Conservation (phyloP, 2,329 filamentous ascomycete genomes). For the Xylariaceae sp. region DNA sequence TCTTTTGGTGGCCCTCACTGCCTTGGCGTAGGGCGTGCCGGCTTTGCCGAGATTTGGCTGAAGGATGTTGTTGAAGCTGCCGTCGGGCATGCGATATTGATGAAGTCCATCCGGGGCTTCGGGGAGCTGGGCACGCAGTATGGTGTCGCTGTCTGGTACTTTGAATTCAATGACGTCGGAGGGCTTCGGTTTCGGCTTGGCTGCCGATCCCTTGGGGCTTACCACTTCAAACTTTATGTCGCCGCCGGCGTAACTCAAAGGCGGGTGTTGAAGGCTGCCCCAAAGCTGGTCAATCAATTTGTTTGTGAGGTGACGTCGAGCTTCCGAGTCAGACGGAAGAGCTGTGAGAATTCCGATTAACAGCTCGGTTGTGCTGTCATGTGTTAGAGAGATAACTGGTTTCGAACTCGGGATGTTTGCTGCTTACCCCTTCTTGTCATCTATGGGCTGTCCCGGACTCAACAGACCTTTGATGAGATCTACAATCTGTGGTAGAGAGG, state of each 20-base stretch:
- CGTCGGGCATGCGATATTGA: slow-evolving; percentile 37
- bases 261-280: slow-evolving; percentile 52
- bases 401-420: not conserved
- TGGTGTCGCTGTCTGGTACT: slow-evolving; percentile 37
- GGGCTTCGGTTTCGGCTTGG: slow-evolving; percentile 32
- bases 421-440: slow-evolving; percentile 52
- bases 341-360: slow-evolving; percentile 40
- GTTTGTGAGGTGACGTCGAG: slow-evolving; percentile 42
- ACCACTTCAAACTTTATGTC: slow-evolving; percentile 40
- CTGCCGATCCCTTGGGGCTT: slow-evolving; percentile 31
- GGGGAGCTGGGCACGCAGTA: slow-evolving; percentile 37
- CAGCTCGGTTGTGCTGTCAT: slow-evolving; percentile 37
- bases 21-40: slow-evolving; percentile 64
- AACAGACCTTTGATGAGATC: slow-evolving; percentile 33
- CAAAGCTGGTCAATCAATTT: slow-evolving; percentile 51
- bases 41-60: slow-evolving; percentile 62
- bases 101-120: slow-evolving; percentile 36
- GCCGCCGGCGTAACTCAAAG: slow-evolving; percentile 42
- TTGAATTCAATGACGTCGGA: slow-evolving; percentile 39
- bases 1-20: slow-evolving; percentile 54
- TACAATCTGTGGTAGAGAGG: slow-evolving; percentile 29
- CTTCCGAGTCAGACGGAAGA: slow-evolving; percentile 35
- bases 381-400: slow-evolving; percentile 16
- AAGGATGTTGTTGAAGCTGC: slow-evolving; percentile 52
- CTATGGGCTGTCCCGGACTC: slow-evolving; percentile 46